These are phyloP conservation scores for Hanseniaspora meyeri DNA, from an alignment of 805 yeast genomes.

Conservation along the genomic window DNA sequence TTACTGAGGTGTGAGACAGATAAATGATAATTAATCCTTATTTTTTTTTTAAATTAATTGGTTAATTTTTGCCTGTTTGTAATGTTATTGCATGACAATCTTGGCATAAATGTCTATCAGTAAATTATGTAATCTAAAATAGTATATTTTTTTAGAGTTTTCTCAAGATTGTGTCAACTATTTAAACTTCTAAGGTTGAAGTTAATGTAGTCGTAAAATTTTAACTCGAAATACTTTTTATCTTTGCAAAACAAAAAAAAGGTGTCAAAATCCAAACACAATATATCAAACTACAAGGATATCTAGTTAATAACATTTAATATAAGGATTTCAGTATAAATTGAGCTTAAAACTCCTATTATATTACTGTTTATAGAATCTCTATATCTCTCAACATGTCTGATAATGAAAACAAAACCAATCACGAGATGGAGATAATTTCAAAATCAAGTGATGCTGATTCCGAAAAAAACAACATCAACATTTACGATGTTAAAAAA, in stretches of 20 bases:
- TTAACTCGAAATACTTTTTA: no score
- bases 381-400: neutral
- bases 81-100: neutral
- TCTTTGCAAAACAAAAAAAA: no score
- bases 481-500: neutral
- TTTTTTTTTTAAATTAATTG: no score
- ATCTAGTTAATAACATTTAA: no score
- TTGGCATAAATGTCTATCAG: no score
- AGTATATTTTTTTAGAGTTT: no score
- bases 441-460: neutral
- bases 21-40: no score
- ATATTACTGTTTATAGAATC: no score
- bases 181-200: neutral
- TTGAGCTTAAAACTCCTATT: no score
- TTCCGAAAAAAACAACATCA: neutral
- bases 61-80: no score
- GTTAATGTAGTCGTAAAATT: neutral
- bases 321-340: no score
- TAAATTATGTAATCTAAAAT: no score
- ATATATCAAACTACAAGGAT: neutral
- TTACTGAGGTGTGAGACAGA: neutral
- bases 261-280: neutral
- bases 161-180: neutral
- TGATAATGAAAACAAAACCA: neutral
- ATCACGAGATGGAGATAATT: slow-evolving; percentile 32